Percentiles rank a stretch among this genome's conserved stretches.
phyloP scores from a whole-genome alignment of 345 rosid genomes.

The Sapria himalayana region DNA sequence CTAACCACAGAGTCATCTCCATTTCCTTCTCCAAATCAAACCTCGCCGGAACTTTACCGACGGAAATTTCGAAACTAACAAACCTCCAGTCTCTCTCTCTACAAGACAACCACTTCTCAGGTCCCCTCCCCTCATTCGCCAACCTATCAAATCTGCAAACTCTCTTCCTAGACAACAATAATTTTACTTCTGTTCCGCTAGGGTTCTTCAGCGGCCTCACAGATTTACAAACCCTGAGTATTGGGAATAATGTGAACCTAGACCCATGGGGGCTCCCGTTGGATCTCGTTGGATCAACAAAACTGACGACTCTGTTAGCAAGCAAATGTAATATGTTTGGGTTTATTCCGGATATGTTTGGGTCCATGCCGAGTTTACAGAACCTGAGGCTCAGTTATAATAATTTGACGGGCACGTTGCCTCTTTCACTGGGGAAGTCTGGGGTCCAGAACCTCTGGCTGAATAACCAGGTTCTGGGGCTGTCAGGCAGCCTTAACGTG shows the following conservation, averaged over 20 bases:
- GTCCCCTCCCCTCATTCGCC: constrained; percentile 43
- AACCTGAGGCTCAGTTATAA: constrained; percentile 46
- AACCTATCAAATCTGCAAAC: constrained; percentile 23
- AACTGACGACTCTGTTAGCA: constrained; percentile 23
- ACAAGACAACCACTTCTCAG: constrained; percentile 31
- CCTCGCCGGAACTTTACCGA: constrained; percentile 26
- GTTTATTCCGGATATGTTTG: constrained; percentile 38
- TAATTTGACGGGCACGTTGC: constrained; percentile 46
- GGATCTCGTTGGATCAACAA: constrained; percentile 22
- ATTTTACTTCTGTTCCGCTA: constrained; percentile 26
- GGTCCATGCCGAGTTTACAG: constrained; percentile 21
- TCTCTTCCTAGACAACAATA: constrained; percentile 25
- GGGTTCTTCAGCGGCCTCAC: constrained; percentile 47
- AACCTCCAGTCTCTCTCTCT: constrained; percentile 23
- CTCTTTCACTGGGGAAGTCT: constrained; percentile 30
- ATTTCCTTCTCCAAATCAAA: constrained; percentile 18
- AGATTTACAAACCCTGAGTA: constrained; percentile 21
- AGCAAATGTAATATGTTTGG: constrained; percentile 24
- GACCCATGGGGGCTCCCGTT: constrained; percentile 39
- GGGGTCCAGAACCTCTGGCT: constrained; percentile 36
- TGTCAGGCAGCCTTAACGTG: constrained; percentile 39
- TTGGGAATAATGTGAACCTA: constrained; percentile 17
- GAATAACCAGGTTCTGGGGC: constrained; percentile 37
- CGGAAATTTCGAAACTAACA: constrained; percentile 33
- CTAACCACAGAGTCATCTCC: constrained; percentile 20